Conservation (phyloP, 805 yeast genomes). For the Nakazawaea wyomingensis region DNA sequence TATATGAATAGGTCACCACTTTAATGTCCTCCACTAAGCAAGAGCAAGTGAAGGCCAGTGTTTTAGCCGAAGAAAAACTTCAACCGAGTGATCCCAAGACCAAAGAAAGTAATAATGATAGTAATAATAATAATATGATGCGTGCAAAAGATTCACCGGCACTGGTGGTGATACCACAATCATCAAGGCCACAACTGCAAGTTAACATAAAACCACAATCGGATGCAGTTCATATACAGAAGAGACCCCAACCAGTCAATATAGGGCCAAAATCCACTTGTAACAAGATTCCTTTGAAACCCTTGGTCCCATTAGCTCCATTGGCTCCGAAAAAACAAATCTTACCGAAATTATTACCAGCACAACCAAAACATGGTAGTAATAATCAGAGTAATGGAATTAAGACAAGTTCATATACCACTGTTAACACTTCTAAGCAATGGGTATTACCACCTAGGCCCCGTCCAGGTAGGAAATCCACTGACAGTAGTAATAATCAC, state of each 20-base stretch:
- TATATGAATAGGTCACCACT: background rate
- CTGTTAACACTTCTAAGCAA: constrained; percentile 29
- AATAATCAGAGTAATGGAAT: constrained; percentile 16
- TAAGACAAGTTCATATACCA: background rate
- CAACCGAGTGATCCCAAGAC: background rate
- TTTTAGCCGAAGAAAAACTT: background rate
- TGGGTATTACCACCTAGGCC: constrained; percentile 60
- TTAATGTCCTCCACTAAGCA: background rate
- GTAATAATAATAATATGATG: background rate
- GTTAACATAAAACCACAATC: background rate
- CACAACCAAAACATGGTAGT: constrained; percentile 5
- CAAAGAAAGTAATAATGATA: background rate
- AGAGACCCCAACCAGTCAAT: background rate
- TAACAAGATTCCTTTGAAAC: background rate
- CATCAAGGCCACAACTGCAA: too few relatives aligned
- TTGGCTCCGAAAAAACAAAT: constrained; percentile 12
- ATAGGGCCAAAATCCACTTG: background rate
- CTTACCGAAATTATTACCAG: constrained; percentile 20
- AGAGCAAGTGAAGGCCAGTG: background rate
- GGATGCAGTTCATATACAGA: background rate
- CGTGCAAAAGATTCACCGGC: background rate
- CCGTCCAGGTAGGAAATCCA: constrained; percentile 39
- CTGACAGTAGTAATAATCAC: background rate
- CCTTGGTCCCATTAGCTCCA: constrained; percentile 11
- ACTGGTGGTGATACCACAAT: background rate